These are phyloP conservation scores for Eimeria tenella DNA, from an alignment of 169 alveolate species.

Conservation along the genomic window DNA sequence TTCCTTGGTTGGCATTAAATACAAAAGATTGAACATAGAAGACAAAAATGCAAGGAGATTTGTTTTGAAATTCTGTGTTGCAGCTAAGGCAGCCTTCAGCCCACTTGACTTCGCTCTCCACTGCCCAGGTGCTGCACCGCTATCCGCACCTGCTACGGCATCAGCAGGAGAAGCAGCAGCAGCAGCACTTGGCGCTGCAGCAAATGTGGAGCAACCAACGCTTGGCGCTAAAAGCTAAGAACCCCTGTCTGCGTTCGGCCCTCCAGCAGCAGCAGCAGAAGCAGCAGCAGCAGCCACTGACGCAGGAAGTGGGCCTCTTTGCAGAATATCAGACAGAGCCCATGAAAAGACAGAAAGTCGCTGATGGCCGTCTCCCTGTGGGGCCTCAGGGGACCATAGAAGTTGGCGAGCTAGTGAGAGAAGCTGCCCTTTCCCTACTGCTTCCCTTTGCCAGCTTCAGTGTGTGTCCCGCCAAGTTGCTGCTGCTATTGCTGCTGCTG, in stretches of 20 bases:
- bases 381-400: conserved; percentile 24
- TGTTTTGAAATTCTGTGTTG: neutral
- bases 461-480: neutral
- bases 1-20: no score
- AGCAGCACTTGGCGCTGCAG: neutral
- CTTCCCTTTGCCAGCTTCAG: neutral
- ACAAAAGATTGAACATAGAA: no score
- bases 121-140: neutral
- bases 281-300: neutral
- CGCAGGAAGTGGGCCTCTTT: conserved; percentile 6
- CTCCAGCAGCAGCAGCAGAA: neutral
- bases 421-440: neutral
- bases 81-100: neutral
- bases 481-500: neutral
- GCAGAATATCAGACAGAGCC: conserved; percentile 51
- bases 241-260: neutral
- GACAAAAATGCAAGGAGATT: no score
- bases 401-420: conserved; percentile 41
- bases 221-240: neutral
- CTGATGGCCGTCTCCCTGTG: conserved; percentile 31
- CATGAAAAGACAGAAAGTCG: neutral
- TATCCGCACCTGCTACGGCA: neutral
- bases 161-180: neutral
- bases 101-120: neutral
- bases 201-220: neutral